Evolutionary conservation across 257 asterid species (phyloP).

Genomic region (Fraxinus anomala): DNA sequence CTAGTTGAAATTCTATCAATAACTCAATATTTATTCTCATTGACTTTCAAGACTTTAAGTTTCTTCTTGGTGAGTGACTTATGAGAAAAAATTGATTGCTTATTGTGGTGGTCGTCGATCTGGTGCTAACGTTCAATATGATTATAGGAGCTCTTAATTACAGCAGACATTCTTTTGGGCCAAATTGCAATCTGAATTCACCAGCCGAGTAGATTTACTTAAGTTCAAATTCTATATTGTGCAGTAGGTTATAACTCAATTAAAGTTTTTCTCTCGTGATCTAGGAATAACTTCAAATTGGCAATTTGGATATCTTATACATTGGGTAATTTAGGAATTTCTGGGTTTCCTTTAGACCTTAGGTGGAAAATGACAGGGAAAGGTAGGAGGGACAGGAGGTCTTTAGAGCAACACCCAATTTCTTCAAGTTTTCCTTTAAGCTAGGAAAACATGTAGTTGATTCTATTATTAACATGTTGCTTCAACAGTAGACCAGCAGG

Average conservation of each 20-base stretch:
- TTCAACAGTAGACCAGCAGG: not conserved
- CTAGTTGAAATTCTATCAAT: not conserved
- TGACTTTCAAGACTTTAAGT: not conserved
- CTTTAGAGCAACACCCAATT: not conserved
- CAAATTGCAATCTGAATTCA: not conserved
- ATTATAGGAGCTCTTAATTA: not conserved
- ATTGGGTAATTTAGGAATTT: conserved; percentile 3
- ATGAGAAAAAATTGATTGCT: conserved; percentile 4
- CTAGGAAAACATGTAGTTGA: not conserved
- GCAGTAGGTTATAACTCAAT: conserved; percentile 7
- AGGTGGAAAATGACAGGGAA: not conserved
- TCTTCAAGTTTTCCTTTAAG: not conserved
- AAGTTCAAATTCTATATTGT: conserved; percentile 9
- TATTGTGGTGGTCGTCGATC: not conserved
- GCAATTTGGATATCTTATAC: conserved; percentile 2
- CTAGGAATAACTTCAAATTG: not conserved
- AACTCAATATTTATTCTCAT: conserved; percentile 4
- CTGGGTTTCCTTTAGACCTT: not conserved
- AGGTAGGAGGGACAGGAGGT: not conserved
- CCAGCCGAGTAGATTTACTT: not conserved
- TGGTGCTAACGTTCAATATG: not conserved
- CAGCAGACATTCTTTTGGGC: not conserved
- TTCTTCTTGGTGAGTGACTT: not conserved
- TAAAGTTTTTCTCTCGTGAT: not conserved
- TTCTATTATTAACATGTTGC: not conserved